Percentiles rank a stretch among this genome's conserved stretches.
phyloP scores from a whole-genome alignment of 2,329 filamentous ascomycete genomes.

The Chrysosporium queenslandicum region DNA sequence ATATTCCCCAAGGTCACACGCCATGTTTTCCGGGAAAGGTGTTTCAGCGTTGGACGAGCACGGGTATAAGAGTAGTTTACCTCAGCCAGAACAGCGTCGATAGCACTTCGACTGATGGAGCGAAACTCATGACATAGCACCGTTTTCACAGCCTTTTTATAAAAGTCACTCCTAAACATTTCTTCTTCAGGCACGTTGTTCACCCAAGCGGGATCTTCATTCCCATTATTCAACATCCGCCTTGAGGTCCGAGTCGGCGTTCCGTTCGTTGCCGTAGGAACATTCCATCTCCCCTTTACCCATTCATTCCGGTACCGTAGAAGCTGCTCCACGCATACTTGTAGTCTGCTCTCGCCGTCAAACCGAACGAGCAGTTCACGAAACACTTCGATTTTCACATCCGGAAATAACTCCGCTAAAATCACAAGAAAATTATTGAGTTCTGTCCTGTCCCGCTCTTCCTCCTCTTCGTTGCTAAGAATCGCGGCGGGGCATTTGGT shows the following conservation, averaged over 20 bases:
- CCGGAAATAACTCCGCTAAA: conserved; percentile 38
- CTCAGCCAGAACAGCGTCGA: conserved; percentile 41
- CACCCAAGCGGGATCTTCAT: conserved; percentile 12
- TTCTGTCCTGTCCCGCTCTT: conserved; percentile 29
- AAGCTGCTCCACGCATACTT: conserved; percentile 41
- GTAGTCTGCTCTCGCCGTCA: conserved; percentile 38
- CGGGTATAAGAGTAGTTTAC: conserved; percentile 39
- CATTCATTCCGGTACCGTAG: conserved; percentile 39
- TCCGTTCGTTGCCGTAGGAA: conserved; percentile 20
- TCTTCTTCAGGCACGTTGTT: conserved; percentile 32
- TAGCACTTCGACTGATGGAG: conserved; percentile 34
- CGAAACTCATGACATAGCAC: conserved; percentile 37
- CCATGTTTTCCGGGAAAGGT: conserved; percentile 38
- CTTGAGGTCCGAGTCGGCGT: not conserved
- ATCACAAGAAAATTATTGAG: conserved; percentile 35
- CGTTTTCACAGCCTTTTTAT: conserved; percentile 34
- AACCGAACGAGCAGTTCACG: conserved; percentile 40
- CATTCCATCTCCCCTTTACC: conserved; percentile 40
- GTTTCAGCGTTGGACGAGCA: conserved; percentile 36
- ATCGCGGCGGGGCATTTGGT: conserved; percentile 9
- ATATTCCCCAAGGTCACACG: conserved; percentile 36
- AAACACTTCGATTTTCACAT: conserved; percentile 40
- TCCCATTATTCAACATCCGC: not conserved
- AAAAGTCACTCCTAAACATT: conserved; percentile 36
- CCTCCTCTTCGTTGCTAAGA: conserved; percentile 24